Evolutionary conservation across 1,139 yeast genomes (phyloP).

Genomic region (Yamadazyma kanchanaburiensis): DNA sequence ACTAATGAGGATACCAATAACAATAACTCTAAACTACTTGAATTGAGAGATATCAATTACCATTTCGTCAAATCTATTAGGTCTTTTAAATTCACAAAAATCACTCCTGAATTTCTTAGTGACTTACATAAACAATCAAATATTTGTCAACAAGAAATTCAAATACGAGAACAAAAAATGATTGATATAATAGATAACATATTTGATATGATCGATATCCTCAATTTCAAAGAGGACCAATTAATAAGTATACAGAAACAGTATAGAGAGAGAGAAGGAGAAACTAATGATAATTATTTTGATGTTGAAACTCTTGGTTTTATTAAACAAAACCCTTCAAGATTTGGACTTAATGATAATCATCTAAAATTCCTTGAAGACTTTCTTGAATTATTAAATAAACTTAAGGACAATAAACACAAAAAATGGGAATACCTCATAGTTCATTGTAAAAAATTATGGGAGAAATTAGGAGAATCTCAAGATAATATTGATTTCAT

Average conservation of each 20-base stretch:
- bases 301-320: conserved; percentile 37
- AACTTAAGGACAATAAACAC: conserved; percentile 30
- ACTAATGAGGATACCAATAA: background rate
- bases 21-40: conserved; percentile 17
- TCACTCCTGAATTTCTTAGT: conserved; percentile 28
- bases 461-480: conserved; percentile 47
- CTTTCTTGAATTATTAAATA: conserved; percentile 24
- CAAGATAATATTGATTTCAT: conserved; percentile 36
- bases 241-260: conserved; percentile 31
- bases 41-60: conserved; percentile 35
- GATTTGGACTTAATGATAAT: conserved; percentile 37
- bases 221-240: conserved; percentile 34
- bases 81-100: conserved; percentile 33
- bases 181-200: conserved; percentile 22
- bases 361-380: conserved; percentile 31
- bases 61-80: conserved; percentile 35
- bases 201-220: conserved; percentile 22
- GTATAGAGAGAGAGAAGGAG: conserved; percentile 10
- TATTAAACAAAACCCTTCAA: conserved; percentile 34
- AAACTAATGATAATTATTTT: conserved; percentile 21
- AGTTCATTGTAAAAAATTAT: conserved; percentile 39
- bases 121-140: conserved; percentile 25
- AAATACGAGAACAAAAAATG: conserved; percentile 22
- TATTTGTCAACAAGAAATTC: conserved; percentile 23
- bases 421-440: conserved; percentile 30